Conservation (phyloP, 257 asterid genomes). For the Forsythia suspensa region DNA sequence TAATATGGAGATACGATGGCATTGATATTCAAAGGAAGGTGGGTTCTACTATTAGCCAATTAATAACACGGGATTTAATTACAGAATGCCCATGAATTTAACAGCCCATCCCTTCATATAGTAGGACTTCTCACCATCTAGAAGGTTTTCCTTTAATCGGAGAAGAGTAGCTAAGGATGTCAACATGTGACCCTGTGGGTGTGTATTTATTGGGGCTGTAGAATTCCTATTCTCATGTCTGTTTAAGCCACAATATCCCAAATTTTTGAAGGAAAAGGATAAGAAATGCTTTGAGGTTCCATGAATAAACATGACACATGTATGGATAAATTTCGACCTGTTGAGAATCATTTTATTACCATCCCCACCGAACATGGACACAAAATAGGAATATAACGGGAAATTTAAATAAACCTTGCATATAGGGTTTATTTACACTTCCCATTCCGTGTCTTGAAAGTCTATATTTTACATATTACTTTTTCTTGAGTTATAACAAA, state of each 20-base stretch:
- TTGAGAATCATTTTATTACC: neutral
- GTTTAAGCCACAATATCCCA: neutral
- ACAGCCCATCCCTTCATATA: neutral
- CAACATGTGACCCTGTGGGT: too few relatives aligned
- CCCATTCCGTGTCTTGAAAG: neutral
- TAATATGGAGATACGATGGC: neutral
- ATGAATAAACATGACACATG: neutral
- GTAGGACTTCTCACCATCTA: neutral
- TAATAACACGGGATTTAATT: neutral
- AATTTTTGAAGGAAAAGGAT: neutral
- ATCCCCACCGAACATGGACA: neutral
- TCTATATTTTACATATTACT: too few relatives aligned
- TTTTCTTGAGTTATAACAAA: too few relatives aligned
- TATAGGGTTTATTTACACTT: too few relatives aligned
- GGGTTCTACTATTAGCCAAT: neutral
- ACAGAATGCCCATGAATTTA: neutral
- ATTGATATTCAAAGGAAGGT: neutral
- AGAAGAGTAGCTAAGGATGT: neutral
- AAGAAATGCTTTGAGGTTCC: neutral
- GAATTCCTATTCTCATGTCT: neutral
- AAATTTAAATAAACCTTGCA: too few relatives aligned
- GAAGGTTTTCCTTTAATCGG: neutral
- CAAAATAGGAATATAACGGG: too few relatives aligned
- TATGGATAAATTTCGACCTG: neutral
- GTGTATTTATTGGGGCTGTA: neutral